phyloP scores from a whole-genome alignment of 805 yeast genomes.

The Saccharomyces mikatae region DNA sequence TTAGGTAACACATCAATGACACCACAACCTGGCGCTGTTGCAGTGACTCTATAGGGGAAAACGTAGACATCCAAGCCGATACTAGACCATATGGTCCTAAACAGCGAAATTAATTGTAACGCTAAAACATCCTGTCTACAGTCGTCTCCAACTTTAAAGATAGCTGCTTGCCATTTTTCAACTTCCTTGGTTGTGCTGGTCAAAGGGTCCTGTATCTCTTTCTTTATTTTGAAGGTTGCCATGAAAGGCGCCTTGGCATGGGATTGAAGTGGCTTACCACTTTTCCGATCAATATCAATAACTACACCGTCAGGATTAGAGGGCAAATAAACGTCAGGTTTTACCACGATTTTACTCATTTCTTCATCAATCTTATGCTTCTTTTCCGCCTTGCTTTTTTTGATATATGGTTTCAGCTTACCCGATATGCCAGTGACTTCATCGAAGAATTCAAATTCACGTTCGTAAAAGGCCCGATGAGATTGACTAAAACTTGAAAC shows the following conservation, averaged over 20 bases:
- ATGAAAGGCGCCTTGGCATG: constrained; percentile 98
- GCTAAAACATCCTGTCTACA: constrained; percentile 97
- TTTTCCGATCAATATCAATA: constrained; percentile 79
- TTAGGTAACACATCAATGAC: constrained; percentile 96
- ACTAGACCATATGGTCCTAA: constrained; percentile 81
- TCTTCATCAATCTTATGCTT: constrained; percentile 94
- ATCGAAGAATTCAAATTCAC: constrained; percentile 81
- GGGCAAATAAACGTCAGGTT: constrained; percentile 84
- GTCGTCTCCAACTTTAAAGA: constrained; percentile 98
- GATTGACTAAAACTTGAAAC: constrained; percentile 47
- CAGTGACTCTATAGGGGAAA: constrained; percentile 91
- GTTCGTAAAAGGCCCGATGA: constrained; percentile 63
- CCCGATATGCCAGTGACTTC: constrained; percentile 93
- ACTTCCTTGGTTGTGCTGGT: constrained; percentile 36
- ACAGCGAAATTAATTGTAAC: constrained; percentile 81
- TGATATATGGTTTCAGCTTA: constrained; percentile 87
- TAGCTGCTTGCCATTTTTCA: constrained; percentile 87
- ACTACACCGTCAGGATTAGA: constrained; percentile 95
- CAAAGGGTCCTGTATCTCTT: constrained; percentile 38
- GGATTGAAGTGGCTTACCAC: constrained; percentile 91
- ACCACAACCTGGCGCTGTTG: constrained; percentile 99
- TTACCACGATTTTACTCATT: constrained; percentile 68
- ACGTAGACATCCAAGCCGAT: constrained; percentile 86
- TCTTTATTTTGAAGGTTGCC: constrained; percentile 86
- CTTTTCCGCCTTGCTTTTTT: constrained; percentile 91